Evolutionary conservation across 164 flowering plant species (phyloP).

Genomic region (Dillenia turbinata): DNA sequence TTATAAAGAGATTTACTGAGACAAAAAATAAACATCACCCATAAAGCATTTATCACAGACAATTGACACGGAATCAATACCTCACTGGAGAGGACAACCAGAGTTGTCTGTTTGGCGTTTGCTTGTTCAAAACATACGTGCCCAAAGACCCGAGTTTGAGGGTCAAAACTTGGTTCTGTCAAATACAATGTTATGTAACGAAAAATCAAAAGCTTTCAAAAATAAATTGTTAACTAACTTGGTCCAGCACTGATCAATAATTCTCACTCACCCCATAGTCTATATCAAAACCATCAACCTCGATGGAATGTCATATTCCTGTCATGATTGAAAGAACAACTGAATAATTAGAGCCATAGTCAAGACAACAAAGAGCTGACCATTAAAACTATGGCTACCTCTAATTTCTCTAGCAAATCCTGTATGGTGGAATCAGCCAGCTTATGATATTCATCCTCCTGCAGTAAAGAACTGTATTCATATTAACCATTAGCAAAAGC

Average conservation of each 20-base stretch:
- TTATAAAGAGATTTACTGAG: too few relatives aligned
- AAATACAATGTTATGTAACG: slow-evolving; percentile 8
- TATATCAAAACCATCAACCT: slow-evolving; percentile 85
- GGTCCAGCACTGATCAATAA: not conserved
- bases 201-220: not conserved
- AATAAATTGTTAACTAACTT: not conserved
- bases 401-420: slow-evolving; percentile 74
- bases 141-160: slow-evolving; percentile 78
- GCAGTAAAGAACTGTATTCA: slow-evolving; percentile 54
- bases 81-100: slow-evolving; percentile 97
- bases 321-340: slow-evolving; percentile 8
- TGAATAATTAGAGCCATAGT: not conserved
- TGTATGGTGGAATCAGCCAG: slow-evolving; percentile 76
- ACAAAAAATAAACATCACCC: not conserved
- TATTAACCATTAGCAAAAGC: slow-evolving; percentile 18
- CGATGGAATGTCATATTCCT: slow-evolving; percentile 87
- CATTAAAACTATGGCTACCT: slow-evolving; percentile 35
- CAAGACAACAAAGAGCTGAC: not conserved
- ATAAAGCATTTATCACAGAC: not conserved
- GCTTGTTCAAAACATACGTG: slow-evolving; percentile 91
- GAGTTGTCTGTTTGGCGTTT: slow-evolving; percentile 90
- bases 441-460: slow-evolving; percentile 77
- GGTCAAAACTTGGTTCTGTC: slow-evolving; percentile 86
- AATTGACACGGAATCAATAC: slow-evolving; percentile 28
- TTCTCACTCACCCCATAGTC: slow-evolving; percentile 95